Base-by-base conservation (phyloP, 805 yeast genomes). In the Ogataea ramenticola region DNA sequence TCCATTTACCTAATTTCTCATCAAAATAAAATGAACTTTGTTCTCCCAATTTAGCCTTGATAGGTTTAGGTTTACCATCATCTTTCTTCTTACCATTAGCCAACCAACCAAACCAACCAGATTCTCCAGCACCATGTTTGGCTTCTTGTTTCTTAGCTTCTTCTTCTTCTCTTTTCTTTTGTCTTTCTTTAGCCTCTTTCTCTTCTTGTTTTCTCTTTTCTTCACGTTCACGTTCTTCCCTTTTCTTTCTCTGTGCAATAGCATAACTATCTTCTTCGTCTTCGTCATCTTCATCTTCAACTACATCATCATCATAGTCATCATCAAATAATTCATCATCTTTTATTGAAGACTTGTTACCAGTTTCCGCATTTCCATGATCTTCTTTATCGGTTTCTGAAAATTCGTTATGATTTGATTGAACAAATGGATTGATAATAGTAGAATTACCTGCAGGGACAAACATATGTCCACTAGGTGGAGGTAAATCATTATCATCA, bases 31-130 rank as follows among this genome's bases (percentile, higher is more conserved):
- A 83, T 16, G 76, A 68, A 57, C 72, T 83, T 46, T 79, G 74
- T 45, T 84, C 86, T 12, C 98, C 99, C 43, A 93, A 66, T 52
- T 93, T 88, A 32, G 96, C 98, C 49, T 79, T 77, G 48, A 81
- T 74, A 0, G 89, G 85, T 56, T 86, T 86, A 34, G 86, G 87
- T 42, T 78, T 50, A 30, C 57, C 86, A 39, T 77, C 81, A 26
- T 77, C 74, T 40, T 64, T 62, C 49, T 67, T 70, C 38, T 70
- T 73, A 44, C 75, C 27, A 10, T 10, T 24, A 7, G 10, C 69
- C 46, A 84, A 64, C 86, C 95, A 85, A 9, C 82, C 72, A 46
- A 77, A 65, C 82, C 82, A 74, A 16, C 75, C 43, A 16, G 33
- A 46, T 42, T 36, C 41, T 12, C n/a, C 42, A 16, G 29, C 43